Percentiles rank a stretch among this genome's conserved stretches.
phyloP scores from a whole-genome alignment of 2,329 filamentous ascomycete genomes.

The Colletotrichum orchidophilum region DNA sequence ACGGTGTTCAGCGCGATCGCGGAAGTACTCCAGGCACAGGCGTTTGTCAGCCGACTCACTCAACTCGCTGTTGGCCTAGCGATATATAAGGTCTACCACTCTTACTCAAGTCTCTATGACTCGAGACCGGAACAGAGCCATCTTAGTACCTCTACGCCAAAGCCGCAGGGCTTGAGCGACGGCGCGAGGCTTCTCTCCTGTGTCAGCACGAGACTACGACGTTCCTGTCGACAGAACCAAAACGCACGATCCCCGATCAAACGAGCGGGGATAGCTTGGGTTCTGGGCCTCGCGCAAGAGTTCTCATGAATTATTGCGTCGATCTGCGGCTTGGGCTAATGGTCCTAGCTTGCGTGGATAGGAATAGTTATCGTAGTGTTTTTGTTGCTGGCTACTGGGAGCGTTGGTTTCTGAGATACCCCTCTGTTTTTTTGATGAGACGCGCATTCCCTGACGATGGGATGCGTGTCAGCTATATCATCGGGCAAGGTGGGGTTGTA shows the following conservation, averaged over 20 bases:
- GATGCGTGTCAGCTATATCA: slow-evolving; percentile 25
- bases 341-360: slow-evolving; percentile 8
- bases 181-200: slow-evolving; percentile 29
- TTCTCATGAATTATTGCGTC: slow-evolving; percentile 8
- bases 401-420: slow-evolving; percentile 36
- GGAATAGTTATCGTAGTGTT: slow-evolving; percentile 8
- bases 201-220: slow-evolving; percentile 28
- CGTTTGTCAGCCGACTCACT: not conserved
- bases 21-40: not conserved
- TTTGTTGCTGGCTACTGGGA: slow-evolving; percentile 24
- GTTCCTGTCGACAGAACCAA: slow-evolving; percentile 14
- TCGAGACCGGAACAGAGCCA: slow-evolving; percentile 31
- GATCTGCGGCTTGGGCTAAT: slow-evolving; percentile 7
- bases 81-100: slow-evolving; percentile 5
- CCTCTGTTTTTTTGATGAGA: slow-evolving; percentile 35
- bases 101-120: slow-evolving; percentile 17
- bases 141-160: slow-evolving; percentile 20
- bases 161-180: slow-evolving; percentile 24
- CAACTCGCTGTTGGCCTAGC: slow-evolving; percentile 14
- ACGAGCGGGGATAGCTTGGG: not conserved
- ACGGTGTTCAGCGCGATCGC: not conserved
- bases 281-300: slow-evolving; percentile 24
- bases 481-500: slow-evolving; percentile 9
- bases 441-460: not conserved
- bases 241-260: not conserved